These are phyloP conservation scores for Huiozyma sinensis DNA, from an alignment of 805 yeast genomes.

Conservation along the genomic window DNA sequence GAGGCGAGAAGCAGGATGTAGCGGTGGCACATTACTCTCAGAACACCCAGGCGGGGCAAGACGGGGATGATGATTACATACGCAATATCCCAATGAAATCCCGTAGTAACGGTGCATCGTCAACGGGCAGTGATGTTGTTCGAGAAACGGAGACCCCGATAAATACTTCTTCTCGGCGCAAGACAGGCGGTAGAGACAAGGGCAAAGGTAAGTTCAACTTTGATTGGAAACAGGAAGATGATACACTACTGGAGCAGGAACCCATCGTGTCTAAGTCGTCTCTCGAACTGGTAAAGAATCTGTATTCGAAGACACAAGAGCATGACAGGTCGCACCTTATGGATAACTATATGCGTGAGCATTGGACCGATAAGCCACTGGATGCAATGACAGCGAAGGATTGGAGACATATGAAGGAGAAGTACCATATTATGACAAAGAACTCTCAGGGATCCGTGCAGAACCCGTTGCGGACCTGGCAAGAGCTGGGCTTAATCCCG, in stretches of 20 bases:
- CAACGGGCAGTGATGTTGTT: too few species aligned
- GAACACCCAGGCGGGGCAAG: not conserved
- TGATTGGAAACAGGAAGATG: slow-evolving; percentile 62
- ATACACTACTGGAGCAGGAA: slow-evolving; percentile 40
- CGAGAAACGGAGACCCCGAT: too few species aligned
- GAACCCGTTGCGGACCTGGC: slow-evolving; percentile 68
- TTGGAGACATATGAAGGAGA: slow-evolving; percentile 82
- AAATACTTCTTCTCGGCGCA: not conserved
- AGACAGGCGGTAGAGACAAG: not conserved
- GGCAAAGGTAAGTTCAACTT: slow-evolving; percentile 40
- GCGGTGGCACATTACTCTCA: too few species aligned
- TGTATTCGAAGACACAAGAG: too few species aligned
- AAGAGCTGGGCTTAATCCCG: slow-evolving; percentile 44
- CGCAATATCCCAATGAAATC: not conserved
- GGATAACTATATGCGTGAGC: slow-evolving; percentile 19
- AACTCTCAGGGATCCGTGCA: slow-evolving; percentile 19
- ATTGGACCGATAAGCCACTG: slow-evolving; percentile 62
- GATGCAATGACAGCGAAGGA: slow-evolving; percentile 67
- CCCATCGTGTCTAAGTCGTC: slow-evolving; percentile 28
- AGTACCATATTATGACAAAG: slow-evolving; percentile 52
- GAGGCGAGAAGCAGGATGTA: slow-evolving; percentile 18
- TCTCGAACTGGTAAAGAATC: not conserved
- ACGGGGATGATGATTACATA: not conserved
- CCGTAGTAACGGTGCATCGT: not conserved
- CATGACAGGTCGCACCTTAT: slow-evolving; percentile 4